These are phyloP conservation scores for Zymoseptoria crescenta DNA, from an alignment of 2,329 filamentous ascomycete species.

Conservation along the genomic window DNA sequence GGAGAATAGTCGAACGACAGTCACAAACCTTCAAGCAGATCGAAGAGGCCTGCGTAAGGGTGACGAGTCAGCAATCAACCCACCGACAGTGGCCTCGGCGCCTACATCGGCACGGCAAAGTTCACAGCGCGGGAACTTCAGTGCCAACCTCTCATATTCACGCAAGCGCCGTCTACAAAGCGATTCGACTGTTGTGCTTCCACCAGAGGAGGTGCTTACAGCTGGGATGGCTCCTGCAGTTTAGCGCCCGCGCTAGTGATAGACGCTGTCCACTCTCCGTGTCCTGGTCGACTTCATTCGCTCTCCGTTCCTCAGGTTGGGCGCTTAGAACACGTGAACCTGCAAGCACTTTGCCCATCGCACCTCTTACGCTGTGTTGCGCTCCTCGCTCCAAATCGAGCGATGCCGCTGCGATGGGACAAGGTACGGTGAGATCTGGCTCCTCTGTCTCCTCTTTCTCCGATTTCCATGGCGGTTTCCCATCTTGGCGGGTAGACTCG, in stretches of 20 bases:
- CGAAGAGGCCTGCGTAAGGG: neutral
- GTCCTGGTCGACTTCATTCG: conserved; percentile 12
- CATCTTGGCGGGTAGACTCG: neutral
- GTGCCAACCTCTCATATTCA: conserved; percentile 10
- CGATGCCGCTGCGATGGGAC: conserved; percentile 9
- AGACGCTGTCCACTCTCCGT: neutral
- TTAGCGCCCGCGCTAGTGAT: conserved; percentile 13
- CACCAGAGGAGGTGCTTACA: conserved; percentile 13
- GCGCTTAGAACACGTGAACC: conserved; percentile 15
- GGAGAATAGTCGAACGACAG: neutral
- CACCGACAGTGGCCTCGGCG: neutral
- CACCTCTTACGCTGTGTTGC: conserved; percentile 9
- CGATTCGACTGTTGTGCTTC: conserved; percentile 10
- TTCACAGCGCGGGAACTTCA: neutral
- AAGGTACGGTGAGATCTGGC: conserved; percentile 3
- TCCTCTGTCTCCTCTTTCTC: conserved; percentile 4
- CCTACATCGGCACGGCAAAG: neutral
- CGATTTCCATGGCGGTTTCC: conserved; percentile 6
- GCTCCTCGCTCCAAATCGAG: conserved; percentile 5
- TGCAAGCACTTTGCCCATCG: conserved; percentile 17
- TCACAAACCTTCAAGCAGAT: conserved; percentile 8
- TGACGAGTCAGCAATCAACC: neutral
- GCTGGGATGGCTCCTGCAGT: neutral
- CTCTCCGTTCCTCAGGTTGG: conserved; percentile 6
- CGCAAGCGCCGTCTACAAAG: conserved; percentile 5